phyloP scores from a whole-genome alignment of 2,329 filamentous ascomycete genomes.

The Cadophora luteo-olivacea region DNA sequence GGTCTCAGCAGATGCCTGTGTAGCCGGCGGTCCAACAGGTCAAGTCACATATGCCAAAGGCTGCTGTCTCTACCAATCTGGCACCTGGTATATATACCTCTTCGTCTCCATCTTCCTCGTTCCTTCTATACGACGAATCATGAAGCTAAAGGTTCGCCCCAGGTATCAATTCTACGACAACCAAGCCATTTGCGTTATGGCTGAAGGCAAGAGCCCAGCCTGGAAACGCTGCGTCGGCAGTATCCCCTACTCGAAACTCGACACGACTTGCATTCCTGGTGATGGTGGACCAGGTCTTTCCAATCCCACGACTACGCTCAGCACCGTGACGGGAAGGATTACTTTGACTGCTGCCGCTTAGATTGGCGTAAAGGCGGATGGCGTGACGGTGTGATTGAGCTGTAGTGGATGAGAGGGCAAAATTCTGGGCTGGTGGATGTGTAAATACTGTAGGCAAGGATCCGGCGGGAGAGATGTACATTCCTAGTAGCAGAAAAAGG shows the following conservation, averaged over 20 bases:
- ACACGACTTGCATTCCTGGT: slow-evolving; percentile 36
- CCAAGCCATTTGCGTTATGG: slow-evolving; percentile 33
- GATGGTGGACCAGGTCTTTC: slow-evolving; percentile 28
- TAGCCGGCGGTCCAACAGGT: slow-evolving; percentile 34
- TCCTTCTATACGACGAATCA: neutral
- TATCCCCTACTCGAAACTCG: slow-evolving; percentile 26
- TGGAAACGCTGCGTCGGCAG: slow-evolving; percentile 29
- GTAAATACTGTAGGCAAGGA: slow-evolving; percentile 1
- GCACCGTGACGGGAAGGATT: slow-evolving; percentile 4
- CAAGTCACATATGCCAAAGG: slow-evolving; percentile 32
- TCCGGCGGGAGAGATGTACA: neutral
- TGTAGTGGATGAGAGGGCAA: neutral
- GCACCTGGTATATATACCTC: slow-evolving; percentile 28
- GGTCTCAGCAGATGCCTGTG: slow-evolving; percentile 31
- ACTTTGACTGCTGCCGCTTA: slow-evolving; percentile 19
- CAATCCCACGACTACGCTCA: slow-evolving; percentile 14
- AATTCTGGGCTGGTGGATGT: neutral
- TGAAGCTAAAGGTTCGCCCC: neutral
- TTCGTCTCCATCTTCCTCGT: neutral
- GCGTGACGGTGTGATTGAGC: neutral
- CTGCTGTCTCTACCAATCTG: slow-evolving; percentile 32
- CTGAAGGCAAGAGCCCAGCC: neutral
- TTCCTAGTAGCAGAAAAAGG: neutral
- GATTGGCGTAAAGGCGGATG: neutral
- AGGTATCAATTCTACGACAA: slow-evolving; percentile 36